phyloP scores from a whole-genome alignment of 306 rosid species.

The Dicorynia guianensis region DNA sequence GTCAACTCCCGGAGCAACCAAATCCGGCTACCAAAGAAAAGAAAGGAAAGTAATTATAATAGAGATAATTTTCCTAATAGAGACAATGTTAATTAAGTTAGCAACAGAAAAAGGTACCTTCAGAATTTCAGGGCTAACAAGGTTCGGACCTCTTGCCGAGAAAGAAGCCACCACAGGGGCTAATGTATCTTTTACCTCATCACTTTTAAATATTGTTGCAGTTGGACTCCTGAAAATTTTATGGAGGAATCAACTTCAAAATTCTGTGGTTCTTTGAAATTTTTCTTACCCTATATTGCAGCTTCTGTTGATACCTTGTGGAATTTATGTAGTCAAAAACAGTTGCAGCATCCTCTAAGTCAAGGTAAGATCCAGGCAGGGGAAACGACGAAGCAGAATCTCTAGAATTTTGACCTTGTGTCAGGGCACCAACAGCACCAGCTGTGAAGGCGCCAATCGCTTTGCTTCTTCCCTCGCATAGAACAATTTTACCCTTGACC shows the following conservation, averaged over 20 bases:
- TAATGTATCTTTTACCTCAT: background rate
- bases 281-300: background rate
- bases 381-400: background rate
- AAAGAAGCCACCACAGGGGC: conserved; percentile 49
- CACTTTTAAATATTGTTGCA: conserved; percentile 46
- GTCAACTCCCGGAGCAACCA: conserved; percentile 51
- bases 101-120: conserved; percentile 39
- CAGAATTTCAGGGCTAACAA: conserved; percentile 42
- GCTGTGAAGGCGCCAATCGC: background rate
- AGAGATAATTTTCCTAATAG: background rate
- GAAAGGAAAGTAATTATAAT: background rate
- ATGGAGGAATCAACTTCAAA: background rate
- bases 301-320: conserved; percentile 33
- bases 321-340: conserved; percentile 16
- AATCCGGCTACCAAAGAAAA: conserved; percentile 38
- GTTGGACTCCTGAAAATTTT: conserved; percentile 32
- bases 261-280: background rate
- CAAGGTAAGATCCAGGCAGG: conserved; percentile 42
- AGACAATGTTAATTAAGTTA: background rate
- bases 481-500: conserved; percentile 51
- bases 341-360: background rate
- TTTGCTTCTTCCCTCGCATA: conserved; percentile 8
- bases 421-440: conserved; percentile 37
- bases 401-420: background rate
- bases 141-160: conserved; percentile 54